phyloP scores from a whole-genome alignment of 768 basidiomycete genomes.

The Leccinum olivaceopallidum region DNA sequence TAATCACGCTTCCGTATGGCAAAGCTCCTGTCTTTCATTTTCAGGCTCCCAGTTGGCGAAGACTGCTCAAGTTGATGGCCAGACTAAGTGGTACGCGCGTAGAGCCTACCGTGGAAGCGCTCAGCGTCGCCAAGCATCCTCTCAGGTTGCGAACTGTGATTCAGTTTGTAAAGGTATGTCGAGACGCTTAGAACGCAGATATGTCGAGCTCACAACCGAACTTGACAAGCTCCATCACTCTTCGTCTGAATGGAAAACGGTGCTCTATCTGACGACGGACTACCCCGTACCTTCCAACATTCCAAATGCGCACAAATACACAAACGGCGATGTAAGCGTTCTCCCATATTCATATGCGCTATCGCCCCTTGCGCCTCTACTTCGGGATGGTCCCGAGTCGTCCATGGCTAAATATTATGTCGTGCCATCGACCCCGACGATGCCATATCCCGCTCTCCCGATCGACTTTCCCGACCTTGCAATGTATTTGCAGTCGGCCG shows the following conservation, averaged over 20 bases:
- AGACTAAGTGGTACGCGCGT: constrained; percentile 67
- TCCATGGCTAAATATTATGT: constrained; percentile 68
- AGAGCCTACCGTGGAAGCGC: constrained; percentile 68
- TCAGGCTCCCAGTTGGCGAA: constrained; percentile 73
- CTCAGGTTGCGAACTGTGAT: constrained; percentile 70
- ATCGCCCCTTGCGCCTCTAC: constrained; percentile 56
- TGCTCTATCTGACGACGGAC: constrained; percentile 80
- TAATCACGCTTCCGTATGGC: constrained; percentile 73
- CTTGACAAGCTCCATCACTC: constrained; percentile 54
- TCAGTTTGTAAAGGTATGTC: constrained; percentile 73
- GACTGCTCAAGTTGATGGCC: constrained; percentile 74
- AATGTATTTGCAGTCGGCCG: constrained; percentile 68
- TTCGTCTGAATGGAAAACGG: constrained; percentile 66
- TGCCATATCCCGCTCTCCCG: constrained; percentile 71
- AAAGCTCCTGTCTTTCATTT: constrained; percentile 68
- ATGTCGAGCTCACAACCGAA: neutral
- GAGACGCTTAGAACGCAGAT: neutral
- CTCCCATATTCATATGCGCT: constrained; percentile 76
- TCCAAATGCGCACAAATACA: constrained; percentile 47
- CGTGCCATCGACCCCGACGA: constrained; percentile 57
- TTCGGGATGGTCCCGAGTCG: constrained; percentile 65
- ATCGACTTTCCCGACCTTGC: constrained; percentile 77
- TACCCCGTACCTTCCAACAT: constrained; percentile 53
- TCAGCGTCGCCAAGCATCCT: constrained; percentile 54
- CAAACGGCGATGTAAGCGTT: constrained; percentile 57